Conservation (phyloP, 768 basidiomycete genomes). For the Holtermannia corniformis region DNA sequence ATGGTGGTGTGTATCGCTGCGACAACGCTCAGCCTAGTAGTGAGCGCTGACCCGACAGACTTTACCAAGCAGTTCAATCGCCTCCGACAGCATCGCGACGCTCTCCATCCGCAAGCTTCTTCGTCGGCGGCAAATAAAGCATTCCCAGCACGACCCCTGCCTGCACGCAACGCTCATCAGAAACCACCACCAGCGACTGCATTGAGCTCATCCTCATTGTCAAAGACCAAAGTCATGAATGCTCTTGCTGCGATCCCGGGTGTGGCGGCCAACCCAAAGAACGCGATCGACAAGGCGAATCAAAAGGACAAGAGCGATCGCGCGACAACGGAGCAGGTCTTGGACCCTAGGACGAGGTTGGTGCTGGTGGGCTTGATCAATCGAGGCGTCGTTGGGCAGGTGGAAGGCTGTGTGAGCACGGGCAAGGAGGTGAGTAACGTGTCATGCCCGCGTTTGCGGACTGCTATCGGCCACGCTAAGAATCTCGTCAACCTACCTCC, state of each 20-base stretch:
- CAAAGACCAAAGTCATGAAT: conserved; percentile 9
- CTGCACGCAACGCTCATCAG: conserved; percentile 38
- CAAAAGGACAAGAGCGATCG: conserved; percentile 93
- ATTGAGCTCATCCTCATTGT: conserved; percentile 1
- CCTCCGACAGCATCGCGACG: conserved; percentile 78
- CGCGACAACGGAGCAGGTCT: conserved; percentile 91
- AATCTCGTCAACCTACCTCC: neutral
- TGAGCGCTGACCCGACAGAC: conserved; percentile 52
- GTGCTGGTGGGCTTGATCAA: conserved; percentile 96
- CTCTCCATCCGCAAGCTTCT: conserved; percentile 9
- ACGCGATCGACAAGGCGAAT: conserved; percentile 76
- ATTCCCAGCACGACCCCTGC: conserved; percentile 62
- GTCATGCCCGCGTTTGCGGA: neutral
- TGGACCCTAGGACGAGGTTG: conserved; percentile 87
- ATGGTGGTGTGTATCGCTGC: conserved; percentile 34
- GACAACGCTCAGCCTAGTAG: neutral
- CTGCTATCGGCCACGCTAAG: too few species aligned
- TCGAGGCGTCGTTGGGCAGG: conserved; percentile 71
- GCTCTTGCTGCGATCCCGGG: conserved; percentile 47
- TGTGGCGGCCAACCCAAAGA: conserved; percentile 69
- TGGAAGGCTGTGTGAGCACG: conserved; percentile 93
- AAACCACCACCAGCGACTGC: conserved; percentile 13
- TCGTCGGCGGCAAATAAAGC: conserved; percentile 43
- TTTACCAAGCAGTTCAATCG: conserved; percentile 99
- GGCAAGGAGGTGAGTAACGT: conserved; percentile 95